phyloP scores from a whole-genome alignment of 352 stramenopile genomes.

The Thraustochytrium sp. region DNA sequence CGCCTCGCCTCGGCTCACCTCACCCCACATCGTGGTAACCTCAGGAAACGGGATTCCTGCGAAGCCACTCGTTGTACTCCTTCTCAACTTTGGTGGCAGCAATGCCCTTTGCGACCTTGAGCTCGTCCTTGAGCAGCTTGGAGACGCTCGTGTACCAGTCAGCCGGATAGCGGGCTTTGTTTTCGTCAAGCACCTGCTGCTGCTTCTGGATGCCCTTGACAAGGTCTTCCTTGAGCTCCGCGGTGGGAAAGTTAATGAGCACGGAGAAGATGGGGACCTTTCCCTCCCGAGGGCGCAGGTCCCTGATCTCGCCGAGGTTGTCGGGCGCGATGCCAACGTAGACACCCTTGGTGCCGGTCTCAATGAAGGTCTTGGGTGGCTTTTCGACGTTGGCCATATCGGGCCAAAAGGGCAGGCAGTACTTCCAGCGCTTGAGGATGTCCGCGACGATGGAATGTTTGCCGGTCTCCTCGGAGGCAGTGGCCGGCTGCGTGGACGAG shows the following conservation, averaged over 20 bases:
- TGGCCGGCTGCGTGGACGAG: background rate
- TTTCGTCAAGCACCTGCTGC: background rate
- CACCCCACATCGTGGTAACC: no score
- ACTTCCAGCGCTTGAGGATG: background rate
- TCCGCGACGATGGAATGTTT: background rate
- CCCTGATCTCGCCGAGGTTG: constrained; percentile 2
- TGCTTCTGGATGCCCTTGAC: constrained; percentile 1
- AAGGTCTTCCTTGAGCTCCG: constrained; percentile 16
- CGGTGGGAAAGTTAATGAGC: background rate
- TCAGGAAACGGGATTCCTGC: background rate
- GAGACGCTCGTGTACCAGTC: background rate
- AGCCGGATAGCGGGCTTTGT: background rate
- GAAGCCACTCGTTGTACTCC: background rate
- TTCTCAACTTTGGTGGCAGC: background rate
- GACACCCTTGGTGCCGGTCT: constrained; percentile 14
- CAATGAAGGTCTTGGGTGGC: constrained; percentile 1
- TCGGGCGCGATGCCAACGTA: constrained; percentile 4
- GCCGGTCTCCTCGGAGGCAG: background rate
- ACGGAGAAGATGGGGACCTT: constrained; percentile 19
- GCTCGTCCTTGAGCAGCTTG: background rate
- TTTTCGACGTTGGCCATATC: background rate
- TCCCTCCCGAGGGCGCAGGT: background rate
- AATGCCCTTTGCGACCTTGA: background rate
- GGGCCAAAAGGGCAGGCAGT: constrained; percentile 5
- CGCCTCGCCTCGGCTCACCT: no score